Base-by-base conservation (phyloP, 257 asterid species). In the Henckelia pumila region DNA sequence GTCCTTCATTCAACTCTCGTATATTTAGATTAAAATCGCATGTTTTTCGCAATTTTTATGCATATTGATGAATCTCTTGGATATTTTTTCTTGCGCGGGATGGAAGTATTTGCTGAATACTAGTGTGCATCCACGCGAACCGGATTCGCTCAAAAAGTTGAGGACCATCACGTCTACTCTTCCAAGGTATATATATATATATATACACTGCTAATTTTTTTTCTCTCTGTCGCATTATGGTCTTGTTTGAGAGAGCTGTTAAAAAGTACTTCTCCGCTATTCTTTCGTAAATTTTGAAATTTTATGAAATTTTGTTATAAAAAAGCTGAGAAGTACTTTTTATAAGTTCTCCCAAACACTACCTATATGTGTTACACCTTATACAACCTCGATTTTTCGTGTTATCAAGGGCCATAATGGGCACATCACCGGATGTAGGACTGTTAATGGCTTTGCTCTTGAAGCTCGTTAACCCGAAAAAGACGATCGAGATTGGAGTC, bases 401-500 rank as follows among this genome's bases (percentile, higher is more conserved):
- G 14, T 13, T 22, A 21, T 1, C 79, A 85, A 85, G 89, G 59
- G 74, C 75, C 1, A 0, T 53, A 6, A 79, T 86, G 83, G 84
- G 64, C 16, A 81, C 80, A 2, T 76, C 85, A 2, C 81, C 89
- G 40, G 92, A 86, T 70, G 71, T 82, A 0, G 92, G 84, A 11
- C 93, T 83, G 56, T n/a, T 79, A 19, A 68, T 86, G 70, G 70
- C 81, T 47, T 28, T 86, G 74, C 67, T 86, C 1, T 65, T 84
- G 24, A 79, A 71, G 72, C 59, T 82, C 7, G 25, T 74, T 33
- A 80, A 76, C 33, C 84, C 93, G 0, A 81, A 81, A 63, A 86
- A 73, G 24, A 86, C 86, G 0, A 84, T 84, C 30, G 89, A 84
- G 71, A 53, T 86, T 53, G 93, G 93, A 20, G 88, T 86, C 0